Base-by-base conservation (phyloP, 1,139 yeast genomes). In the Magnusiomyces starmeri region DNA sequence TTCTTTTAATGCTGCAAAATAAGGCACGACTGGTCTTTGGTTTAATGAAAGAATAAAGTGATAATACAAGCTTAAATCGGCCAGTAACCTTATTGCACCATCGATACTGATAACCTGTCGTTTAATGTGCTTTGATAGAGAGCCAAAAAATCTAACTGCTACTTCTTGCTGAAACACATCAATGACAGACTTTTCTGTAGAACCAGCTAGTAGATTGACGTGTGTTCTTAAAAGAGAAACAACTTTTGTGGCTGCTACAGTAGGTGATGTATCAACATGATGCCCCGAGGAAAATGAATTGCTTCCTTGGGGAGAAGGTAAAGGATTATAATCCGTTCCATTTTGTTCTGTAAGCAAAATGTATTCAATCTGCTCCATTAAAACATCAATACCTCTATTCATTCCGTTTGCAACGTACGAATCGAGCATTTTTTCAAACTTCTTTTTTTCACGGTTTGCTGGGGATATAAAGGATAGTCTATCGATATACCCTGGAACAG, bases 131-230 rank as follows among this genome's bases (percentile, higher is more conserved):
- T 87, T 88, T 40, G 88, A 87, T 42, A 92, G 72, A 1, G 83
- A 74, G 44, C 79, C 83, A 63, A 88, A 89, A 58, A 92, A 83
- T 48, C 98, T 68, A 63, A 88, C 88, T 0, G 96, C 96, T 40
- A 92, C 82, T 64, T 92, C 98, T 64, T 89, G 96, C 61, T 90
- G 95, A 64, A 89, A 92, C 0, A 92, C 95, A 61, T 90, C 97
- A 26, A 90, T 79, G 8, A 94, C 83, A 0, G 89, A 79, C 62
- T 84, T 86, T 54, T 92, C 97, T 0, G 97, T 88, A 21, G 95
- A 79, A 2, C 90, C 96, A 20, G 79, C 81, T 49, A 92, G 71
- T 49, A 90, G 70, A 54, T 79, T 79, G 57, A 90, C 81, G 64
- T 90, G 95, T n/a, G 82, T 79, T 20, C 78, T 78, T 50, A 92